Evolutionary conservation across 192 early-diverging fungal species (phyloP), one percentile per base, ranked within the genome.

Genomic region (Coemansia reversa): DNA sequence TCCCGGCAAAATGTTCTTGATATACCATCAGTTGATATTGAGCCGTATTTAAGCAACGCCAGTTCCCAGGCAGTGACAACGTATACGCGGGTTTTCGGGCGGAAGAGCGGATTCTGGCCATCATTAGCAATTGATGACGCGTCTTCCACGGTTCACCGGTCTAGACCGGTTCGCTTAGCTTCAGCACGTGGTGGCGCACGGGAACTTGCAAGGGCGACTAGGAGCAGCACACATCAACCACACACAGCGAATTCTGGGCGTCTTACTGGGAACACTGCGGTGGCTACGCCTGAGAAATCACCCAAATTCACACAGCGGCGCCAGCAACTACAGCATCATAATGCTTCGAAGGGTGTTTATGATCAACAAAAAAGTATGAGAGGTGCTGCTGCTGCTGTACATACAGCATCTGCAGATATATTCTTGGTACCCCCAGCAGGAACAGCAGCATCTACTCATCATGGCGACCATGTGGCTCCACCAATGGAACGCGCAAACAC

Each of bases 241-340:
- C 51, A 33, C 3, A 56, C 76, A 19, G 61, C 56, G 30, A 50
- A 50, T 19, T 6, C 50, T 33, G 69, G 62, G 16, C 52, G 59
- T 42, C 52, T 74, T 27, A 74, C 72, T 1, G 77, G 77, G 8
- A 56, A 56, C 6, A 80, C 77, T 1, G 77, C 69, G 4, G 77
- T 80, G 14, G 72, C 63, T 7, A 71, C 77, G 19, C 77, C 77
- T 53, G 68, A 71, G 49, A 58, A 74, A 11, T 80, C 68, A 39
- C 71, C 76, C 11, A 39, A 32, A 28, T 53, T 63, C 24, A 12
- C 27, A 28, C 35, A 22, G 57, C 57, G 42, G 32, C n/a, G 20
- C 24, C 29, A 30, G 57, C 22, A 30, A 27, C 33, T 20, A 16
- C 57, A 39, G 57, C 51, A 52, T 9, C n/a, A 52, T 23, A 12